phyloP scores from a whole-genome alignment of 1,284 basidiomycete genomes.

The Volvariella surrecta region DNA sequence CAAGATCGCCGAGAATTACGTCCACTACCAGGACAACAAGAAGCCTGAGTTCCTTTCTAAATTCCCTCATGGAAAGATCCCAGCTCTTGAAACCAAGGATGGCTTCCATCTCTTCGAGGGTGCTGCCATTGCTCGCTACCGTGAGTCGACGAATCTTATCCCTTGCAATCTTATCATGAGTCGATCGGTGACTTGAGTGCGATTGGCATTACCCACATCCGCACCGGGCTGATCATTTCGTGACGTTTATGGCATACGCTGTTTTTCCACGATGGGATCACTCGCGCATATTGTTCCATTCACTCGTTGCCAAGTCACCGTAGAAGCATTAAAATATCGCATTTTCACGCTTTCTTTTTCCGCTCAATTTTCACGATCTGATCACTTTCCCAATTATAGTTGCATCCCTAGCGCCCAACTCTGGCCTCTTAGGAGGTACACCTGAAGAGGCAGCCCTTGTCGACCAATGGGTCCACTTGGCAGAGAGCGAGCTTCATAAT shows the following conservation, averaged over 20 bases:
- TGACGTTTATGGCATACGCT: constrained; percentile 47
- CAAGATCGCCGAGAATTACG: constrained; percentile 48
- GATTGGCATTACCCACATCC: constrained; percentile 20
- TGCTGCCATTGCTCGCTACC: constrained; percentile 77
- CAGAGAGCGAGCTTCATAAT: constrained; percentile 28
- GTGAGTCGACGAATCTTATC: constrained; percentile 52
- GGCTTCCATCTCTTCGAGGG: constrained; percentile 80
- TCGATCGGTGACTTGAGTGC: constrained; percentile 29
- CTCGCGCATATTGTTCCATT: too few species aligned
- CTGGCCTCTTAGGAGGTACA: constrained; percentile 30
- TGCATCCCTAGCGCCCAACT: constrained; percentile 40
- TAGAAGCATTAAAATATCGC: too few species aligned
- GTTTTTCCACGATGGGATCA: too few species aligned
- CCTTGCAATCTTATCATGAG: constrained; percentile 16
- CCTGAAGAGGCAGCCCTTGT: constrained; percentile 33
- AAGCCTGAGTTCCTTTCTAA: constrained; percentile 70
- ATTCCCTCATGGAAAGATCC: constrained; percentile 82
- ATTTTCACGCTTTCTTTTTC: constrained; percentile 14
- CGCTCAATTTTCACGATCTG: neutral
- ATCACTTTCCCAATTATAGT: constrained; percentile 37
- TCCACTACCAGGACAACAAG: constrained; percentile 70
- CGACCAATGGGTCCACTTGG: constrained; percentile 39
- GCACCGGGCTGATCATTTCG: constrained; percentile 55
- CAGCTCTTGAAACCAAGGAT: constrained; percentile 71
- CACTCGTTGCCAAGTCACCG: too few species aligned